Conservation (phyloP, 305 asterid genomes). For the Stenogyne calaminthoides region DNA sequence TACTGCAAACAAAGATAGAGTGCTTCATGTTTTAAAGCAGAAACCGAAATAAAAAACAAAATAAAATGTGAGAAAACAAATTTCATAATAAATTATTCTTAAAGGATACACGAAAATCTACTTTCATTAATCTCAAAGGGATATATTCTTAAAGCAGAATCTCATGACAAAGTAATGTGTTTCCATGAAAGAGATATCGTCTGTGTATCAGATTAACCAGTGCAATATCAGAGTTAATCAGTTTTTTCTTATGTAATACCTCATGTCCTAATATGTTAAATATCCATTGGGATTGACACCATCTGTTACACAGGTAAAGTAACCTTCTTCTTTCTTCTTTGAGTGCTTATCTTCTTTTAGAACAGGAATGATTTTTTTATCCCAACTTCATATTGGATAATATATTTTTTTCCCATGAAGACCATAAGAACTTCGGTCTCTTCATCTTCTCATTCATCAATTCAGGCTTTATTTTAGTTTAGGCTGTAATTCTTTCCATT, state of each 20-base stretch:
- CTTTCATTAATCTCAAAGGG: slow-evolving; percentile 1
- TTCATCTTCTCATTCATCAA: slow-evolving; percentile 15
- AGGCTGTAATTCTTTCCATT: slow-evolving; percentile 21
- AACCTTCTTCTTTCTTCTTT: not conserved
- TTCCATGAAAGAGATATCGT: not conserved
- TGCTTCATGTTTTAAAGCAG: slow-evolving; percentile 16
- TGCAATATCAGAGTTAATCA: slow-evolving; percentile 5
- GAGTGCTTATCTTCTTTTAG: not conserved
- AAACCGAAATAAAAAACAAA: slow-evolving; percentile 14
- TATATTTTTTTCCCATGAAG: slow-evolving; percentile 18
- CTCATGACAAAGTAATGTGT: not conserved
- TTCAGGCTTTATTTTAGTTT: slow-evolving; percentile 13
- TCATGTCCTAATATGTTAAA: not conserved
- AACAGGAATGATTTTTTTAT: not conserved
- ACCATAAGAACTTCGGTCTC: not conserved
- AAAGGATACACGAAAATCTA: not conserved
- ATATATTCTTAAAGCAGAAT: slow-evolving; percentile 18
- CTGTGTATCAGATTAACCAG: not conserved
- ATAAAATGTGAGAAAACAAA: slow-evolving; percentile 9
- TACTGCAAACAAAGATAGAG: slow-evolving; percentile 47
- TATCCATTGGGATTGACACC: not conserved
- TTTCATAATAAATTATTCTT: not conserved
- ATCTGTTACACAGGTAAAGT: too few species aligned
- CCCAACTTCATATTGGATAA: not conserved
- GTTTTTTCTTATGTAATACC: slow-evolving; percentile 2